phyloP scores from a whole-genome alignment of 108 stramenopile species.

The Poteriospumella lacustris region DNA sequence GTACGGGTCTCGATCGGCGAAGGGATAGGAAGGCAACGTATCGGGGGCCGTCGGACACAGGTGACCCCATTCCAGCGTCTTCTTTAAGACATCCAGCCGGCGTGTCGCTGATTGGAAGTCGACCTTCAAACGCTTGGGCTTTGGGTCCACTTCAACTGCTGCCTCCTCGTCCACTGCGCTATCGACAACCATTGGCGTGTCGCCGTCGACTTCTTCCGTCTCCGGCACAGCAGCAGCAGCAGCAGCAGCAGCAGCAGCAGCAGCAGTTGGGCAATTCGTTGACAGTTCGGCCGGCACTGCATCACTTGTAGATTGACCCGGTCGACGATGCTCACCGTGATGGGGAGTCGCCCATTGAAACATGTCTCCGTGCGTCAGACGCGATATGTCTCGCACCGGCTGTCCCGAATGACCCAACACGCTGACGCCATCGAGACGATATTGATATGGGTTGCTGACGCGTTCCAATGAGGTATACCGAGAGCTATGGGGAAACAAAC shows the following conservation, averaged over 20 bases:
- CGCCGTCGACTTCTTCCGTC: not conserved
- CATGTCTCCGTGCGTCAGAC: not conserved
- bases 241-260: not conserved
- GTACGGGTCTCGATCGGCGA: not conserved
- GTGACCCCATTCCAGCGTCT: not conserved
- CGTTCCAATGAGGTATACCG: not conserved
- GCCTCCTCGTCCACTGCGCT: not conserved
- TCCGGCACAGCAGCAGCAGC: not conserved
- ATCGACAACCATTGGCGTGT: too few species aligned
- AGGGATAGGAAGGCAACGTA: constrained; percentile 5
- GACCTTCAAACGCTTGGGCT: not conserved
- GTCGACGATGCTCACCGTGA: too few species aligned
- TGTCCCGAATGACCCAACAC: not conserved
- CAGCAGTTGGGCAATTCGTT: too few species aligned
- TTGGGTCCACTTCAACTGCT: not conserved
- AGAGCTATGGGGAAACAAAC: not conserved
- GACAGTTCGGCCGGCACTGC: too few species aligned
- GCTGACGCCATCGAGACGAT: not conserved
- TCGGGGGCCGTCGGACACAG: not conserved
- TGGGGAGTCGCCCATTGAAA: too few species aligned
- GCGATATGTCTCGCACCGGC: not conserved
- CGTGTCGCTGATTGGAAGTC: not conserved
- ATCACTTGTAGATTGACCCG: too few species aligned
- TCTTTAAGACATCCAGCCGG: not conserved
- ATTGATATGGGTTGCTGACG: not conserved